Percentiles rank a stretch among this genome's conserved stretches.
Conservation (phyloP, 2,329 filamentous ascomycete species). For the Cladosporium sp. region DNA sequence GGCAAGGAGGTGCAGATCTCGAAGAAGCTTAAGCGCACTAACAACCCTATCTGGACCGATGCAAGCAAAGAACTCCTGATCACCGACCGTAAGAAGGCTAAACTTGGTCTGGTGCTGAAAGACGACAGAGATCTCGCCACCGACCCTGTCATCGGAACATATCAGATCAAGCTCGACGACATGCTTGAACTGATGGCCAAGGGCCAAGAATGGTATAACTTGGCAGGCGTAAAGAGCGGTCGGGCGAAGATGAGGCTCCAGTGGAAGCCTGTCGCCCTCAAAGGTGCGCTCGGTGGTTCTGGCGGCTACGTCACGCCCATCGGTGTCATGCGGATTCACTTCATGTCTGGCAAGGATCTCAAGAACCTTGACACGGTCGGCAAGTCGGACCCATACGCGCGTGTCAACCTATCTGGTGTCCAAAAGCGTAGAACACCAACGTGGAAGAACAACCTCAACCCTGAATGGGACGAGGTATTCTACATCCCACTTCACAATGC, state of each 20-base stretch:
- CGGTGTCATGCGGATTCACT: conserved; percentile 92
- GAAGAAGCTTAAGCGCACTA: conserved; percentile 92
- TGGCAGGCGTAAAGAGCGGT: conserved; percentile 77
- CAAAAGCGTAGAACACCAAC: conserved; percentile 92
- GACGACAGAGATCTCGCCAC: conserved; percentile 84
- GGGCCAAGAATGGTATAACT: conserved; percentile 94
- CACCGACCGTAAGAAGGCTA: conserved; percentile 87
- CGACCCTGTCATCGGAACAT: conserved; percentile 84
- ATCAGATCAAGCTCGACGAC: conserved; percentile 93
- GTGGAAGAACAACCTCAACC: conserved; percentile 92
- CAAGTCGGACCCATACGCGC: conserved; percentile 93
- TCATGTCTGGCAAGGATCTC: conserved; percentile 77
- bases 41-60: conserved; percentile 95
- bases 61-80: conserved; percentile 92
- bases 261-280: conserved; percentile 92
- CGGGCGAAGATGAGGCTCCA: conserved; percentile 87
- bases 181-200: conserved; percentile 88
- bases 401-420: conserved; percentile 84
- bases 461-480: conserved; percentile 92
- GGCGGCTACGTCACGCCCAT: conserved; percentile 92
- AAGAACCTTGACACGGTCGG: conserved; percentile 93
- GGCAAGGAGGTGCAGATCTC: conserved; percentile 87
- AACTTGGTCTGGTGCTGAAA: conserved; percentile 89
- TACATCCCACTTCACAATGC: conserved; percentile 87
- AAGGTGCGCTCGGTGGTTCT: conserved; percentile 72